Evolutionary conservation across 2,329 filamentous ascomycete genomes (phyloP), one percentile per base, ranked within the genome.

Genomic region (Neophaeococcomyces aloes): DNA sequence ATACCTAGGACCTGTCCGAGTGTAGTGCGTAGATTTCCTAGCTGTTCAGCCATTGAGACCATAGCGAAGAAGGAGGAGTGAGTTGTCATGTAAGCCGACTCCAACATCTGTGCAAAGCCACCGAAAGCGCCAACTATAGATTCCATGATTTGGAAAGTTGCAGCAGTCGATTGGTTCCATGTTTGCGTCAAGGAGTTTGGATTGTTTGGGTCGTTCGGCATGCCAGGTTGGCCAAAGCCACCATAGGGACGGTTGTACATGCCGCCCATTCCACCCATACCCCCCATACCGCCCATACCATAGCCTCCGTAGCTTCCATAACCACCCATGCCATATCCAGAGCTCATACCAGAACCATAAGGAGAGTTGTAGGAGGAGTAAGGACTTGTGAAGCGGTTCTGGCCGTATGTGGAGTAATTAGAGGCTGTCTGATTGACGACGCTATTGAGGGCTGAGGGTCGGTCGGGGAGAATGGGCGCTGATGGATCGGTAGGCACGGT

Each of bases 1-100:
- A 98, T 94, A 31, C 91, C 91, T 30, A 98, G 70, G 8, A 95
- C 81, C 2, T 87, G 94, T 50, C 93, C 91, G 11, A 98, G 77
- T 1, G 89, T 94, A 60, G 94, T 88, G 53, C 87, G 82, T 38
- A 98, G 72, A 57, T 89, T 94, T 47, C 87, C 84, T 56, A 98
- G 93, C 63, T 98, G 91, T 63, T 98, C 93, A 38, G 91, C 91
- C 30, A 98, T 93, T 7, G 89, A 91, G 30, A 98, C 85, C 88
- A 98, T 96, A 94, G 87, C 88, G 59, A 96, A 98, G 65, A 98
- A 98, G 42, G 86, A 94, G 4, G 88, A 95, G 65, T 98, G 91
- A 0, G 91, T 98, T 23, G 93, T 91, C 93, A 98, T 98, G 58
- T 95, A 98, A 8, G 91, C 96, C 70, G 91, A 96, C 67, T 98